phyloP scores from a whole-genome alignment of 805 yeast species.

The Yarrowia sp. region DNA sequence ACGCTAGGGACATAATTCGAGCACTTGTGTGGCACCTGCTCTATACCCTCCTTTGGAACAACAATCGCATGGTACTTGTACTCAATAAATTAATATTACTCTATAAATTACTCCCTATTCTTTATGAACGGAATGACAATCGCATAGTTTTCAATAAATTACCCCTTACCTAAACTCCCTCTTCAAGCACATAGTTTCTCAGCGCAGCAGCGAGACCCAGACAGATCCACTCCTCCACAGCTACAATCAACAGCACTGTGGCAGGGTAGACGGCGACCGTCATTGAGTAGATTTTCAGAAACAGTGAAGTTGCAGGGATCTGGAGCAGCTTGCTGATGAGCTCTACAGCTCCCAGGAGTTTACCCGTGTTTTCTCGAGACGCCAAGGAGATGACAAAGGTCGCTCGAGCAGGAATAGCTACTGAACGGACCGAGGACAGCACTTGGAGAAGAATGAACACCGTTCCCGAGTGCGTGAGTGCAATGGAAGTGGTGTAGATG shows the following conservation, averaged over 20 bases:
- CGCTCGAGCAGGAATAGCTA: slow-evolving; percentile 23
- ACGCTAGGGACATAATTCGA: too few relatives aligned
- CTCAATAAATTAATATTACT: slow-evolving; percentile 1
- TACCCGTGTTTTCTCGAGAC: slow-evolving; percentile 15
- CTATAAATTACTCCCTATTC: not conserved
- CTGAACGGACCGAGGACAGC: not conserved
- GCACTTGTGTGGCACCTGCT: too few relatives aligned
- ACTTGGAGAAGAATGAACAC: slow-evolving; percentile 14
- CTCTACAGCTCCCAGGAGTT: slow-evolving; percentile 27
- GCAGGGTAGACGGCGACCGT: slow-evolving; percentile 30
- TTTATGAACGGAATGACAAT: too few relatives aligned
- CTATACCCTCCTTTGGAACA: too few relatives aligned
- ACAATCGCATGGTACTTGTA: not conserved
- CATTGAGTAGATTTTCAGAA: slow-evolving; percentile 17
- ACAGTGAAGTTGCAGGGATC: slow-evolving; percentile 5
- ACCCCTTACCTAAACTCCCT: not conserved
- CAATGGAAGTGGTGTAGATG: slow-evolving; percentile 12
- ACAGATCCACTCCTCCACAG: slow-evolving; percentile 27
- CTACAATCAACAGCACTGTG: slow-evolving; percentile 27
- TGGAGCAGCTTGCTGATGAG: slow-evolving; percentile 22
- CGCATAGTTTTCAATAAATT: too few relatives aligned
- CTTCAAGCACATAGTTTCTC: slow-evolving; percentile 22
- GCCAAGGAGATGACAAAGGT: slow-evolving; percentile 28
- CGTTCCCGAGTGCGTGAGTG: slow-evolving; percentile 9
- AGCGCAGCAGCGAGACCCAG: slow-evolving; percentile 3